Evolutionary conservation across 1,284 basidiomycete genomes (phyloP).

Genomic region (Ceratobasidium sp.): DNA sequence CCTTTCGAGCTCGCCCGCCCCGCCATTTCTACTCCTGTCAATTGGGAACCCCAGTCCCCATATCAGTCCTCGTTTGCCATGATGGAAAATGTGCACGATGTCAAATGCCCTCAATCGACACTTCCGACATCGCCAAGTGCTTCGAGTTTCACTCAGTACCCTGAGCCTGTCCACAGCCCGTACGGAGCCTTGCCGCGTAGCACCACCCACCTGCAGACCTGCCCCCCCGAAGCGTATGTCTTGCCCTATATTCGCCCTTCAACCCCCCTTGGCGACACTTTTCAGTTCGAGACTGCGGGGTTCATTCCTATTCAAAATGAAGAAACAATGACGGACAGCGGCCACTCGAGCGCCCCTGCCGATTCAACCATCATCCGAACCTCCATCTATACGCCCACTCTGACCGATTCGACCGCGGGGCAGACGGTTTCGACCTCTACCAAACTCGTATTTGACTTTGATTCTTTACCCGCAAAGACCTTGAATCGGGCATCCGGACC

Average conservation of each 20-base stretch:
- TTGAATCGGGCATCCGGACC: slow-evolving; percentile 1
- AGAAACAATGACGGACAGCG: not conserved
- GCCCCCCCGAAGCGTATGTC: not conserved
- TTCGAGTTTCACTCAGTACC: not conserved
- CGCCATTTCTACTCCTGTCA: slow-evolving; percentile 13
- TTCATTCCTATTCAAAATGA: slow-evolving; percentile 34
- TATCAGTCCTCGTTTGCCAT: slow-evolving; percentile 8
- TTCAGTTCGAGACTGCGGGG: slow-evolving; percentile 35
- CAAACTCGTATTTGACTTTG: slow-evolving; percentile 15
- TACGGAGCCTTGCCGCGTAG: not conserved
- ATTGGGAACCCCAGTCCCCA: not conserved
- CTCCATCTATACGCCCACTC: not conserved
- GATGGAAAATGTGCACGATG: not conserved
- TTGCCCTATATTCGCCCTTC: not conserved
- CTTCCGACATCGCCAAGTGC: not conserved
- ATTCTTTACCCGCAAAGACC: slow-evolving; percentile 2
- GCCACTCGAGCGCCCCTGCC: not conserved
- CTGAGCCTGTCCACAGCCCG: not conserved
- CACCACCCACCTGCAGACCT: not conserved
- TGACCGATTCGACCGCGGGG: not conserved
- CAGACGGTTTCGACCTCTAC: not conserved
- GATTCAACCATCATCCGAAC: not conserved
- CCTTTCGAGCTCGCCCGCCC: slow-evolving; percentile 37
- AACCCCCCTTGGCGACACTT: not conserved
- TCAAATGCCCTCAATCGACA: not conserved